Percentiles rank a stretch among this genome's conserved stretches.
Evolutionary conservation across 768 basidiomycete species (phyloP).

Genomic region (Russula lepida): DNA sequence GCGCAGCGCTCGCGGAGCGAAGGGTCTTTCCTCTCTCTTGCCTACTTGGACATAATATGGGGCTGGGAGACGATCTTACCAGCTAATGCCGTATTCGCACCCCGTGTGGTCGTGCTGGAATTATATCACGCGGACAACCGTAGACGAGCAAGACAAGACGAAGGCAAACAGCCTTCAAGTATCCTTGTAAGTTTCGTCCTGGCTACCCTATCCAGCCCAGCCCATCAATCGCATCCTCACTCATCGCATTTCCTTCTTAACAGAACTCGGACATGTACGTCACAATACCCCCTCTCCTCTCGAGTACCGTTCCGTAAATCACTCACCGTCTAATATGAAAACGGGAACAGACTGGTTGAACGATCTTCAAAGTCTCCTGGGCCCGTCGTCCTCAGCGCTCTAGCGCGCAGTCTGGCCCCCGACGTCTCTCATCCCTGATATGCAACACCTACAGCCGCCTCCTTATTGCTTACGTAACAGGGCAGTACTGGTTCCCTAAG

Average conservation of each 20-base stretch:
- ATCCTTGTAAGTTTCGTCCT: not conserved
- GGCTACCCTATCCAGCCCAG: no score
- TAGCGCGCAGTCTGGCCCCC: no score
- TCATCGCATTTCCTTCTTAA: not conserved
- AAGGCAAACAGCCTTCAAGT: slow-evolving; percentile 39
- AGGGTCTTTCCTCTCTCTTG: slow-evolving; percentile 6
- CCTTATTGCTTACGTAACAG: no score
- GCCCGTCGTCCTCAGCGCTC: no score
- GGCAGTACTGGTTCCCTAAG: no score
- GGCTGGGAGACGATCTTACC: not conserved
- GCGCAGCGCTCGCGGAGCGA: slow-evolving; percentile 44
- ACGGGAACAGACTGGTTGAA: not conserved
- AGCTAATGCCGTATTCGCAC: slow-evolving; percentile 61
- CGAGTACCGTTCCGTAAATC: not conserved
- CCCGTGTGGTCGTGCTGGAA: slow-evolving; percentile 76
- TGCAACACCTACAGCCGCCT: no score
- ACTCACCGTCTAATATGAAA: not conserved
- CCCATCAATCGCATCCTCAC: not conserved
- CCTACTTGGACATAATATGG: not conserved
- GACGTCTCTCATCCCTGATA: no score
- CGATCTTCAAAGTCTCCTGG: not conserved
- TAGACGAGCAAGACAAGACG: slow-evolving; percentile 29
- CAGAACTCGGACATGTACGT: slow-evolving; percentile 11
- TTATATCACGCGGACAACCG: slow-evolving; percentile 49
- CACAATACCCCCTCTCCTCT: not conserved